Base-by-base conservation (phyloP, 352 stramenopile species). In the Phytopythium oedochilum region DNA sequence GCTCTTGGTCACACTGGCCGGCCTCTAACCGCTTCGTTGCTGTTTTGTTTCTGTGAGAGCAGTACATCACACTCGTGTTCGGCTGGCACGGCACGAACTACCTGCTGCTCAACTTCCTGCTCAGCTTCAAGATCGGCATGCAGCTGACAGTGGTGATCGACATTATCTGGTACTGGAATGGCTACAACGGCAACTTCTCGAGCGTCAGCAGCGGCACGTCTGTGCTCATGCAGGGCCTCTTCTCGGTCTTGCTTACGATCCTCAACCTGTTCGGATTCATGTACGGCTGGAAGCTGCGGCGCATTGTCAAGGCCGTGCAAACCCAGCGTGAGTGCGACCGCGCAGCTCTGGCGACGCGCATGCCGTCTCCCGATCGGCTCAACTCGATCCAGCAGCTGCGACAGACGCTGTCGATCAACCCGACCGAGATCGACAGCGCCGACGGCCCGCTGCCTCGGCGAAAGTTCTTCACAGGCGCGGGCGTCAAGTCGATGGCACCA, bases 51-150 rank as follows among this genome's bases (percentile, higher is more conserved):
- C 11, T 54, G 18, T 49, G 28, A 26, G 3, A 36, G 15, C 45
- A 86, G 76, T 94, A 93, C 57, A 61, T 94, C 28, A 95, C 86
- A 35, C 60, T 95, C 22, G 83, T 95, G 59, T 72, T 95, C 55
- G 86, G 86, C 9, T 95, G 86, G 86, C 86, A 95, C 61, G 86
- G 86, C 52, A 88, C 77, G n/a, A 94, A 92, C 52, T 93, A 93
- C 66, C 69, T 95, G 22, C 78, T 87, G 26, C 79, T 82, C 36
- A 88, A 89, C 55, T 95, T 92, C 57, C 59, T 95, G 54, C 72
- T 95, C 25, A 79, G 88, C 52, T 95, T 94, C 76, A 95, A 95
- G 63, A 88, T 95, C 39, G 86, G 86, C 46, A 95, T 95, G 86
- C 86, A 95, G 55, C 57, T 95, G 23, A 95, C 78, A 61, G 51